Evolutionary conservation across 2,329 filamentous ascomycete species (phyloP).

Genomic region (Coniochaeta sp.): DNA sequence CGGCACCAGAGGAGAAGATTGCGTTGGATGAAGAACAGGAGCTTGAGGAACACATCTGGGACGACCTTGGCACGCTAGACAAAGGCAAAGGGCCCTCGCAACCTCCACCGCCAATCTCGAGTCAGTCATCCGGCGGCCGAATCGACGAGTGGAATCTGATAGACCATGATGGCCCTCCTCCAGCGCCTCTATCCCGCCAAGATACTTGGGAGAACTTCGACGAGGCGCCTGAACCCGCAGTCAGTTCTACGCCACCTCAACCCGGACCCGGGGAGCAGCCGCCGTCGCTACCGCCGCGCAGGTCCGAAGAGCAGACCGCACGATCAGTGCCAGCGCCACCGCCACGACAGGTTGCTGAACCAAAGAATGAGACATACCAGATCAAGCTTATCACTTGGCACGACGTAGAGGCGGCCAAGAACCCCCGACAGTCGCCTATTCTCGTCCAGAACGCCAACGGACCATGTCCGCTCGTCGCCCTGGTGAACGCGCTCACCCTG

Average conservation of each 20-base stretch:
- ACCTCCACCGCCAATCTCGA: slow-evolving; percentile 11
- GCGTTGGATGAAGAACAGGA: slow-evolving; percentile 22
- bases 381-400: slow-evolving; percentile 89
- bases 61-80: slow-evolving; percentile 31
- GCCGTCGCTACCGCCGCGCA: slow-evolving; percentile 8
- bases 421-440: slow-evolving; percentile 73
- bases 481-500: slow-evolving; percentile 86
- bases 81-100: slow-evolving; percentile 33
- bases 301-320: slow-evolving; percentile 5
- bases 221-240: slow-evolving; percentile 12
- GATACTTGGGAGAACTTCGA: slow-evolving; percentile 31
- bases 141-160: slow-evolving; percentile 44
- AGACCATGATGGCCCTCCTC: slow-evolving; percentile 29
- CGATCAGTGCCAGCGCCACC: slow-evolving; percentile 19
- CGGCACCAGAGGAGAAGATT: slow-evolving; percentile 12
- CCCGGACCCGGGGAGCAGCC: slow-evolving; percentile 2
- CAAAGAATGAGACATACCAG: slow-evolving; percentile 71
- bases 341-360: slow-evolving; percentile 33
- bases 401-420: slow-evolving; percentile 52
- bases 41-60: slow-evolving; percentile 41
- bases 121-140: slow-evolving; percentile 5
- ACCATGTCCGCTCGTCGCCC: slow-evolving; percentile 83
- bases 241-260: slow-evolving; percentile 2
- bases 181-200: slow-evolving; percentile 23
- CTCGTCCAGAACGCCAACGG: slow-evolving; percentile 91